phyloP scores from a whole-genome alignment of 345 rosid genomes.

The Arabis alpina region DNA sequence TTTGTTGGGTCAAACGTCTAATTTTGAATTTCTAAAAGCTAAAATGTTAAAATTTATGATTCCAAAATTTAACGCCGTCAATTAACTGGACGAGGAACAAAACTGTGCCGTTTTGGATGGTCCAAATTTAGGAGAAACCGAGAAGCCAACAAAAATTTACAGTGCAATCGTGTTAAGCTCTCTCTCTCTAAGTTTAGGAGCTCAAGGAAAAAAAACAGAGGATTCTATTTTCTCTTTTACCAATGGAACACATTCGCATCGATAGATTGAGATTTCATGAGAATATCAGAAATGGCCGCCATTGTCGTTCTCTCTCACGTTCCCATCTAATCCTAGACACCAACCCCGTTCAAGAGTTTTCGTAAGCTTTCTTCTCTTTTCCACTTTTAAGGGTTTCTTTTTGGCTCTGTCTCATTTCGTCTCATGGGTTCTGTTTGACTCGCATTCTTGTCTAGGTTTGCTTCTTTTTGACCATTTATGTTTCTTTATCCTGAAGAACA shows the following conservation, averaged over 20 bases:
- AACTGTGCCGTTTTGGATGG: neutral
- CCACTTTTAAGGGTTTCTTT: neutral
- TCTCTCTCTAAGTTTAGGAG: conserved; percentile 32
- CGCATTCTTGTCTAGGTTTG: conserved; percentile 32
- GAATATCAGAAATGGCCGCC: conserved; percentile 35
- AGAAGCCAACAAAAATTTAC: neutral
- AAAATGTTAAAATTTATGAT: neutral
- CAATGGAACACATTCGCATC: conserved; percentile 29
- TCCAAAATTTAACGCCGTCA: conserved; percentile 2
- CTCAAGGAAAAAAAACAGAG: conserved; percentile 10
- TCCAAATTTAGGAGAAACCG: conserved; percentile 15
- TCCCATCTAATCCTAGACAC: conserved; percentile 44
- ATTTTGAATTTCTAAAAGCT: neutral
- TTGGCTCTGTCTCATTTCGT: conserved; percentile 20
- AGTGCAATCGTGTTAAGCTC: conserved; percentile 5
- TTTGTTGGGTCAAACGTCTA: neutral
- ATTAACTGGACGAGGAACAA: neutral
- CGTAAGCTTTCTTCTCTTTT: conserved; percentile 8
- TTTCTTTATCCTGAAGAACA: neutral
- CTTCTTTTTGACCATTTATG: neutral
- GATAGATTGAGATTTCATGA: conserved; percentile 33
- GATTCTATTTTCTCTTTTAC: conserved; percentile 34
- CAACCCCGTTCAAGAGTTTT: conserved; percentile 30
- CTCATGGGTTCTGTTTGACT: conserved; percentile 21
- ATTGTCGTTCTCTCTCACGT: conserved; percentile 52